Base-by-base conservation (phyloP, 495 filamentous ascomycete species). In the Lichina pygmaea region DNA sequence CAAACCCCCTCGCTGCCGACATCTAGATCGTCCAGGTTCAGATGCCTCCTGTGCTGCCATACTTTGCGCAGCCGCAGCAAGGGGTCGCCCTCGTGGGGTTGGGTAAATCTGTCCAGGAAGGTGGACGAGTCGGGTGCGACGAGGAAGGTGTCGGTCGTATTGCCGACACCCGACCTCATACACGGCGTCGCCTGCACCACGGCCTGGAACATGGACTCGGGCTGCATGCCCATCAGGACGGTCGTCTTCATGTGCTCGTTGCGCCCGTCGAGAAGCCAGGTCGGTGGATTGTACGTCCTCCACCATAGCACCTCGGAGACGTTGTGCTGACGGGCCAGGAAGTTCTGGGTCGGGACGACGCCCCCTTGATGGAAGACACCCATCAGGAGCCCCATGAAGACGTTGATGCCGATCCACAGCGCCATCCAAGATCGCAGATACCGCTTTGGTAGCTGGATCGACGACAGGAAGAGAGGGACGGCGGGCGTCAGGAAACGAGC, bases 241-340 rank as follows among this genome's bases (percentile, higher is more conserved):
- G 59, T 60, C 0, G 84, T 93, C n/a, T 58, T 60, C 41, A 86
- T 51, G 7, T 57, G 46, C 32, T 68, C 69, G 49, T 73, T 75
- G 52, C 78, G 77, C 8, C 77, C 71, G 47, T 86, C 83, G 24
- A 95, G 64, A 13, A 97, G 66, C 85, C 89, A 95, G 16, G 79
- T 74, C 0, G 89, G 89, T 7, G 89, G 89, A 50, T 76, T 80
- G 58, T 97, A 97, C 0, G 91, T 95, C 54, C 92, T 93, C 89
- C 89, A 97, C 86, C 86, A 97, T 45, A 92, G 66, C 4, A 80
- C 79, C 9, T 78, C 66, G 6, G 68, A 71, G n/a, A 72, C 69
- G 44, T 71, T 64, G 13, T 59, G 68, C 53, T 51, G 53, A 47
- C 52, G 50, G 51, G 43, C 46, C 52, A 42, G 58, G 36, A 52